Evolutionary conservation across 1,139 yeast species (phyloP), one percentile per base, ranked within the genome.

Genomic region (Hyphopichia wangnamkhiaoensis): DNA sequence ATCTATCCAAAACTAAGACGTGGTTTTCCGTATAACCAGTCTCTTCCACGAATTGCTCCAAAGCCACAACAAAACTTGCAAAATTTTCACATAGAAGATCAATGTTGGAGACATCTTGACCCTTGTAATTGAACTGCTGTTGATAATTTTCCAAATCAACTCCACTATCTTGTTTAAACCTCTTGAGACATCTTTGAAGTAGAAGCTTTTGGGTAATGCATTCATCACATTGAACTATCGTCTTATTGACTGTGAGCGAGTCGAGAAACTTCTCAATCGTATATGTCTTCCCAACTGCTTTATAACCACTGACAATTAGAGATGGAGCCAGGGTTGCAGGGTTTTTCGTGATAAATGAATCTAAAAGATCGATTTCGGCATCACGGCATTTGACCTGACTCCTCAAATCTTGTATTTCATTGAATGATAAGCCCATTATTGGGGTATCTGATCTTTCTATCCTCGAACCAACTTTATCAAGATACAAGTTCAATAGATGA

Each of bases 1-100:
- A 65, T 9, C 82, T 58, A 48, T 82, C 88, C n/a, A 82, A 60
- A 0, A 82, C 80, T 30, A 82, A 56, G 5, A 79, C 70, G 48
- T 80, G 84, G n/a, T 64, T 68, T 2, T 65, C 60, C 0, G 46
- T 35, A 44, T 70, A 73, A 0, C 50, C 46, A 0, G 66, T 50
- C 4, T 59, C 60, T 7, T 49, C 48, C 16, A 70, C 54, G 43
- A 74, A 72, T 24, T 56, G 63, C 39, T 65, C 69, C 19, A 80
- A 46, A 2, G 71, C 64, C 10, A 66, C 56, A 17, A 67, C 53
- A 44, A 80, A 80, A 9, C 66, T 65, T 24, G 76, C 63, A 45
- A 79, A 71, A 36, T 70, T 74, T 41, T 78, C 83, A 17, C 79
- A 68, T 4, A 52, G 41, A 13, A 46, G 44, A 5, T 52, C 56